Conservation (phyloP, 1,139 yeast genomes). For the Yamadazyma kanchanaburiensis region DNA sequence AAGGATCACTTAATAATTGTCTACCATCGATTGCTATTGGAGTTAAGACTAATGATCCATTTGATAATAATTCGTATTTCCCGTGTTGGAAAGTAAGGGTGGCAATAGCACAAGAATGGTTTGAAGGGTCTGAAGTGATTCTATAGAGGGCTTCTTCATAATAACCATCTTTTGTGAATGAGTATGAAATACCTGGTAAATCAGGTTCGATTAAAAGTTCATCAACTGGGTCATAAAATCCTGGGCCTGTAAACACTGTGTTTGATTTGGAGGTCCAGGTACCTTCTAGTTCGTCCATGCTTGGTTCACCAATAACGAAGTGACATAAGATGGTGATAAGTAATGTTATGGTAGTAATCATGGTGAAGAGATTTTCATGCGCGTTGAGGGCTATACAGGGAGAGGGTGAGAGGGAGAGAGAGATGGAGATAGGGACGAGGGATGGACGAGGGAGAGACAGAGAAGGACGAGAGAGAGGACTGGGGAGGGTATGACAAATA, state of each 20-base stretch:
- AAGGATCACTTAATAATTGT: slow-evolving; percentile 85
- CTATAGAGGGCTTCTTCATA: slow-evolving; percentile 89
- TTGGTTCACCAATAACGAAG: slow-evolving; percentile 17
- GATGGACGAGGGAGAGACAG: too few species aligned
- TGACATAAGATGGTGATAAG: background rate
- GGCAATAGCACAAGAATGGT: slow-evolving; percentile 83
- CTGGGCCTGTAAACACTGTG: slow-evolving; percentile 96
- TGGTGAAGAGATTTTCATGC: slow-evolving; percentile 1
- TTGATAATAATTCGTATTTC: slow-evolving; percentile 54
- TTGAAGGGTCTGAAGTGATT: slow-evolving; percentile 63
- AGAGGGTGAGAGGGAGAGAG: background rate
- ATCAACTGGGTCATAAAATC: slow-evolving; percentile 92
- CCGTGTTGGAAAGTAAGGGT: slow-evolving; percentile 89
- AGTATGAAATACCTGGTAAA: slow-evolving; percentile 88
- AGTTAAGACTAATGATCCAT: slow-evolving; percentile 65
- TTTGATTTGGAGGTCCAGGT: slow-evolving; percentile 95
- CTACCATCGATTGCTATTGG: slow-evolving; percentile 92
- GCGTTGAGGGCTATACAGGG: slow-evolving; percentile 1
- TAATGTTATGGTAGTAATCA: slow-evolving; percentile 1
- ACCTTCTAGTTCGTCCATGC: slow-evolving; percentile 56
- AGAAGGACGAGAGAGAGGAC: too few species aligned
- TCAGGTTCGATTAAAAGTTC: slow-evolving; percentile 93
- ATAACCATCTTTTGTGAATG: slow-evolving; percentile 88
- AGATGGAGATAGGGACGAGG: too few species aligned
- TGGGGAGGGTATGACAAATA: too few species aligned